Evolutionary conservation across 1,139 yeast genomes (phyloP).

Genomic region (Yamadazyma blattariae): DNA sequence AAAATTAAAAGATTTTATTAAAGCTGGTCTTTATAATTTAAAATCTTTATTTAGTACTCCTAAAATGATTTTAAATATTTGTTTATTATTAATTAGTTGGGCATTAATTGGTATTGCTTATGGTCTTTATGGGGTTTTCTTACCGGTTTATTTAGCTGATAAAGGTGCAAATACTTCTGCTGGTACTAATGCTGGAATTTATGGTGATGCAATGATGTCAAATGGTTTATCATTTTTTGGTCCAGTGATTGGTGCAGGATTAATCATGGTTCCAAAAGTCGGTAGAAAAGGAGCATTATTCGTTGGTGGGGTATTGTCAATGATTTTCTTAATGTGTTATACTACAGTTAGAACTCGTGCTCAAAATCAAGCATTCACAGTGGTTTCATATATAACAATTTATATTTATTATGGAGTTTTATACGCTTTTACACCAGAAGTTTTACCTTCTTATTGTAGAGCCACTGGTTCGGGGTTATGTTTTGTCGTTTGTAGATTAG

Average conservation of each 20-base stretch:
- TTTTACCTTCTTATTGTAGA: slow-evolving; percentile 53
- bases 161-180: slow-evolving; percentile 46
- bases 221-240: slow-evolving; percentile 54
- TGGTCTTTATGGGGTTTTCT: slow-evolving; percentile 49
- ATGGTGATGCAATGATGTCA: slow-evolving; percentile 51
- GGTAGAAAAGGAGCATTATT: slow-evolving; percentile 59
- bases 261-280: slow-evolving; percentile 40
- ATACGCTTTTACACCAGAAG: slow-evolving; percentile 60
- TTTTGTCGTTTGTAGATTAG: slow-evolving; percentile 43
- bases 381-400: slow-evolving; percentile 48
- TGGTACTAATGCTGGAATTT: slow-evolving; percentile 32
- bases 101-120: slow-evolving; percentile 51
- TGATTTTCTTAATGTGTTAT: slow-evolving; percentile 57
- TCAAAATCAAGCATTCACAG: slow-evolving; percentile 52
- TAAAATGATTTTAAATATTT: slow-evolving; percentile 37
- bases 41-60: slow-evolving; percentile 36
- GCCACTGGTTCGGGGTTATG: slow-evolving; percentile 57
- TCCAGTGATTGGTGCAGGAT: slow-evolving; percentile 51
- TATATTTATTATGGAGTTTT: slow-evolving; percentile 54
- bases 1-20: slow-evolving; percentile 15
- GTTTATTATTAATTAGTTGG: slow-evolving; percentile 47
- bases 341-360: slow-evolving; percentile 50
- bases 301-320: slow-evolving; percentile 49
- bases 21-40: slow-evolving; percentile 21
- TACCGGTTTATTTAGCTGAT: slow-evolving; percentile 45